These are phyloP conservation scores for Ustilago tritici DNA, from an alignment of 1,284 basidiomycete genomes.

Conservation along the genomic window DNA sequence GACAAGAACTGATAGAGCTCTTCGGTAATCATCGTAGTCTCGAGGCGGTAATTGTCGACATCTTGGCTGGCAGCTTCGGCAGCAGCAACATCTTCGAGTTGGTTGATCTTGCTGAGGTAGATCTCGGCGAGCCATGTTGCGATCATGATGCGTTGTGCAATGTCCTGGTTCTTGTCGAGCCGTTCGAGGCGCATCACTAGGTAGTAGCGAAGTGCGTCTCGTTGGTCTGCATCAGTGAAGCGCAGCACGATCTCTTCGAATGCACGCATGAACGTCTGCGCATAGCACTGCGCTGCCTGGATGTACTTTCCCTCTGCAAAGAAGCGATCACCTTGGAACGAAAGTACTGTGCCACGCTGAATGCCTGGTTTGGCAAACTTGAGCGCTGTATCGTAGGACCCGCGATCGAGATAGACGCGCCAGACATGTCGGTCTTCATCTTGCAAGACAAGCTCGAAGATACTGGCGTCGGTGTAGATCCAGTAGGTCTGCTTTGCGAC, in stretches of 20 bases:
- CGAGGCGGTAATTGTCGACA: slow-evolving; percentile 84
- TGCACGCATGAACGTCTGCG: slow-evolving; percentile 75
- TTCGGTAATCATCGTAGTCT: slow-evolving; percentile 87
- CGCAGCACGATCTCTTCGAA: slow-evolving; percentile 94
- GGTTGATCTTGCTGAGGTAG: slow-evolving; percentile 94
- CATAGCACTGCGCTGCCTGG: slow-evolving; percentile 90
- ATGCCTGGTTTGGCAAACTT: slow-evolving; percentile 83
- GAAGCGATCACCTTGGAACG: slow-evolving; percentile 85
- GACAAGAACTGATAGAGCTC: slow-evolving; percentile 93
- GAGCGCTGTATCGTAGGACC: slow-evolving; percentile 82
- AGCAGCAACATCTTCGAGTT: slow-evolving; percentile 84
- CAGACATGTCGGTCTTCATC: slow-evolving; percentile 96
- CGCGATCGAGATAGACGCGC: slow-evolving; percentile 86
- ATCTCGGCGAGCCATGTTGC: slow-evolving; percentile 99
- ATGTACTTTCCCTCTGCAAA: slow-evolving; percentile 86
- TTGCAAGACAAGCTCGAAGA: slow-evolving; percentile 87
- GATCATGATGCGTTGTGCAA: slow-evolving; percentile 95
- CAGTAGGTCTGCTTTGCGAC: slow-evolving; percentile 90
- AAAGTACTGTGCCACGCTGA: slow-evolving; percentile 87
- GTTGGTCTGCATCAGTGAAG: slow-evolving; percentile 88
- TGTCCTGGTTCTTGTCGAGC: slow-evolving; percentile 78
- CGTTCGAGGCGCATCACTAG: slow-evolving; percentile 87
- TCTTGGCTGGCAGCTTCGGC: slow-evolving; percentile 86
- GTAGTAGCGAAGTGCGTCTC: slow-evolving; percentile 92
- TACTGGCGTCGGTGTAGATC: slow-evolving; percentile 89